phyloP scores from a whole-genome alignment of 805 yeast genomes.

The Monosporozyma aerobia region DNA sequence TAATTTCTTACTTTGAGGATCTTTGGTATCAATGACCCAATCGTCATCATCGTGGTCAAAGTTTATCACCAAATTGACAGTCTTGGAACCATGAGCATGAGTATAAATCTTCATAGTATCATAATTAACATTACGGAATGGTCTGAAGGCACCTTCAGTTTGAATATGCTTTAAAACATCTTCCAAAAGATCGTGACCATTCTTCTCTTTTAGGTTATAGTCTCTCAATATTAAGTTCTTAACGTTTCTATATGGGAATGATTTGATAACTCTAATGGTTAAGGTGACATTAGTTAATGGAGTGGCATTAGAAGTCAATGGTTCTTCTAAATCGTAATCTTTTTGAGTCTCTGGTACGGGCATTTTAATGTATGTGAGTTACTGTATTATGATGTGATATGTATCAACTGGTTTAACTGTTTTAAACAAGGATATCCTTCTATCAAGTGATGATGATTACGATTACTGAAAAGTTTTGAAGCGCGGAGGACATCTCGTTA shows the following conservation, averaged over 20 bases:
- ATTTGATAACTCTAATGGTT: constrained; percentile 80
- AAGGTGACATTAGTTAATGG: constrained; percentile 61
- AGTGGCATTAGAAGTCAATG: constrained; percentile 68
- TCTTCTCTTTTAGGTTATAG: constrained; percentile 60
- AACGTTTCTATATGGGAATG: constrained; percentile 85
- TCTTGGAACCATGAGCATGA: constrained; percentile 90
- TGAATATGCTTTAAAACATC: constrained; percentile 38
- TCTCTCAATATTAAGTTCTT: constrained; percentile 62
- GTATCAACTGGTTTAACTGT: no score
- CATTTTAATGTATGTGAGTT: not conserved
- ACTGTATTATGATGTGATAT: not conserved
- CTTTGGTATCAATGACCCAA: constrained; percentile 48
- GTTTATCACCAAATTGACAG: constrained; percentile 85
- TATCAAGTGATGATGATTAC: not conserved
- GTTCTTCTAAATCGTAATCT: constrained; percentile 47
- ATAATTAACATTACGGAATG: constrained; percentile 66
- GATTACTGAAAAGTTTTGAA: not conserved
- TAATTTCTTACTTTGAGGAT: constrained; percentile 33
- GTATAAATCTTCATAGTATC: constrained; percentile 82
- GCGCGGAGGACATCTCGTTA: not conserved
- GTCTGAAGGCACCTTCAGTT: constrained; percentile 63
- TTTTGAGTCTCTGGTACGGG: not conserved
- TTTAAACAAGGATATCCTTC: not conserved
- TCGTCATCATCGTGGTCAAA: constrained; percentile 61
- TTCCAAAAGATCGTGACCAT: constrained; percentile 55